Base-by-base conservation (phyloP, 164 flowering plant species). In the Berberis vulgaris region DNA sequence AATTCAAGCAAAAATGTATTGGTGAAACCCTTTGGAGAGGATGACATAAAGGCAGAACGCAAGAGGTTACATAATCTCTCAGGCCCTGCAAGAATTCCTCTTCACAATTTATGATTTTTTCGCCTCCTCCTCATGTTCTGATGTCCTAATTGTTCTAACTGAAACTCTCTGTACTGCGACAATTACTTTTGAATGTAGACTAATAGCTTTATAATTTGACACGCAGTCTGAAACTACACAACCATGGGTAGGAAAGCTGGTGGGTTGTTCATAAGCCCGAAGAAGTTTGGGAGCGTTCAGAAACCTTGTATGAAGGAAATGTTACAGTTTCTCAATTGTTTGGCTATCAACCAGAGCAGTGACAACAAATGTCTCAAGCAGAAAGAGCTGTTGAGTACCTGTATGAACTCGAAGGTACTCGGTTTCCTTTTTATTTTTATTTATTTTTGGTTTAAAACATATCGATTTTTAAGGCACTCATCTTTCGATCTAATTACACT, bases 1-100 rank as follows among this genome's bases (percentile, higher is more conserved):
- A 26, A 26, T 26, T 26, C 26, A 26, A 26, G 26, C 26, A 26
- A 26, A 57, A 84, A 79, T 68, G 74, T 71, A 41, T 43, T 79
- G 71, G 52, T 75, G 58, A 86, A 72, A 40, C 79, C 83, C 6
- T 72, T 72, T 67, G 89, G 74, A 1, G 86, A 84, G 43, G 89
- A 85, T 41, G 85, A 74, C 57, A 67, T 85, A 49, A 89, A 84
- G 10, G 53, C 88, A 43, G 93, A 87, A 70, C 72, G 87, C 40
- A 87, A 87, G 84, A 81, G 84, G 73, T 74, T 86, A n/a, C 87
- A 89, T 63, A 84, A 85, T 57, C 84, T 85, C 0, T 49, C 78
- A 1, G 92, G 96, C 2, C 96, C 88, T 5, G 90, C 96, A 3
- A 86, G 93, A 57, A 83, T 89, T 49, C 26, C 79, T 89, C 41